Evolutionary conservation across 2,329 filamentous ascomycete genomes (phyloP), one percentile per base, ranked within the genome.

Genomic region (Neopestalotiopsis sp.): DNA sequence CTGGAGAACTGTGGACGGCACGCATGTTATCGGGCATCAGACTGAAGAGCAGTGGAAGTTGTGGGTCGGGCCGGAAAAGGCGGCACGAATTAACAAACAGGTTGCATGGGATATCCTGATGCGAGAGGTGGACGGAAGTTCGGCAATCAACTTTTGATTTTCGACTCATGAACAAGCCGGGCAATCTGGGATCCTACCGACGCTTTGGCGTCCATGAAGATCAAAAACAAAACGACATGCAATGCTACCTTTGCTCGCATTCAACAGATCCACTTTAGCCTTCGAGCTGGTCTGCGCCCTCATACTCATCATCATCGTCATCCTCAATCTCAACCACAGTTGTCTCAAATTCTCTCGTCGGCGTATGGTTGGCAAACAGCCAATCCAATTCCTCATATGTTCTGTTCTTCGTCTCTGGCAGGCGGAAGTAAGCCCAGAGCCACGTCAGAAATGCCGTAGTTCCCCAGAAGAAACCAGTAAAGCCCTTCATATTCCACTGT

Each of bases 301-400:
- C 70, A 4, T 62, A 40, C 32, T 62, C 59, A n/a, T 62, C n/a
- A 13, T 40, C 32, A 14, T 66, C 32, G 6, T 66, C 45, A 12
- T 45, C 38, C 24, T 57, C 24, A 13, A 67, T 57, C 69, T 81
- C 77, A 1, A 82, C 79, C 7, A 79, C 75, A 1, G 76, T 78
- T 32, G 66, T 71, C 1, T 78, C 69, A 66, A 83, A 85, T 42
- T 83, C 78, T 6, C 82, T 77, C 2, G 83, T 81, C 2, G 80
- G 70, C 3, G 81, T 76, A 45, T 73, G 75, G n/a, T 77, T 77
- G 57, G 83, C 80, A 74, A 89, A 89, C 57, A 89, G 73, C 12
- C 84, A 78, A 66, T 88, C 87, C 1, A 89, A 79, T 76, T 89
- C 86, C 71, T 86, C 85, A 61, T 86, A 84, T 0, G 84, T 85